Evolutionary conservation across 805 yeast genomes (phyloP).

Genomic region (Blastobotrys mokoenaii): DNA sequence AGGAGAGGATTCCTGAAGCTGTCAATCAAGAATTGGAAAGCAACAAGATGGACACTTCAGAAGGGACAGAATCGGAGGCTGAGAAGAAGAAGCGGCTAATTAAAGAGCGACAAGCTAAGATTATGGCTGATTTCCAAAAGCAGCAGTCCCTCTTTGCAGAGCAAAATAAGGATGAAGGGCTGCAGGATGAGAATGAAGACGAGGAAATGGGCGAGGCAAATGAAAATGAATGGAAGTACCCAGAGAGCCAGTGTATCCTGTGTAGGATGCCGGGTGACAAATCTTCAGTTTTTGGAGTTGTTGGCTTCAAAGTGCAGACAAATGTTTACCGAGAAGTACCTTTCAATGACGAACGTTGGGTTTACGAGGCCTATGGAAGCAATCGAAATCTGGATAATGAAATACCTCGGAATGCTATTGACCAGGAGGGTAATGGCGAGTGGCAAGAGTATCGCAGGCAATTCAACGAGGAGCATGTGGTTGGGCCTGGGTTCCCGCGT

Average conservation of each 20-base stretch:
- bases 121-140: constrained; percentile 69
- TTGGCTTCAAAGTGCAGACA: constrained; percentile 50
- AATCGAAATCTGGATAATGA: constrained; percentile 31
- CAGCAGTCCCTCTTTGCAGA: constrained; percentile 73
- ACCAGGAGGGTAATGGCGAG: constrained; percentile 21
- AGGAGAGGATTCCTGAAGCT: background rate
- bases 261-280: constrained; percentile 69
- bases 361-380: constrained; percentile 52
- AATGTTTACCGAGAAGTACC: constrained; percentile 61
- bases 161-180: constrained; percentile 33
- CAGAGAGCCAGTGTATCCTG: constrained; percentile 66
- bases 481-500: constrained; percentile 67
- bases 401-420: constrained; percentile 10
- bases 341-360: constrained; percentile 55
- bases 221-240: constrained; percentile 47
- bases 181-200: constrained; percentile 28
- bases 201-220: constrained; percentile 24
- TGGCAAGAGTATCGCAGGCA: constrained; percentile 34
- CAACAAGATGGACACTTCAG: background rate
- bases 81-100: constrained; percentile 57
- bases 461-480: constrained; percentile 33
- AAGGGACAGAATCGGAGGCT: constrained; percentile 4
- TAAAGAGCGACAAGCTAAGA: constrained; percentile 55
- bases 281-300: constrained; percentile 67
- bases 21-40: too few relatives aligned